Base-by-base conservation (phyloP, 148 eudicot species). In the Euryodendron excelsum region DNA sequence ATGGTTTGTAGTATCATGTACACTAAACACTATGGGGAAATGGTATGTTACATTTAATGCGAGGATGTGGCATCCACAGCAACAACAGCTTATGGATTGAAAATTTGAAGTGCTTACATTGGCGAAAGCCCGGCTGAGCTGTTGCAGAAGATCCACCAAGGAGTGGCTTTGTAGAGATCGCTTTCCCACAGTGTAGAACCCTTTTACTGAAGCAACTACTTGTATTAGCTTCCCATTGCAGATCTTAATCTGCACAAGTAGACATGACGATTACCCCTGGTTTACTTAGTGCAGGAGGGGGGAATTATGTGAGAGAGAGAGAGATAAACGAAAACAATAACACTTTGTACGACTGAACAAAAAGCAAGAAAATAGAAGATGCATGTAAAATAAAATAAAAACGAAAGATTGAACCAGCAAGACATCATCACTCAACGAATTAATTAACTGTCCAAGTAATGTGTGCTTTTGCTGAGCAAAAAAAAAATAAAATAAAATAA, bases 81-180 rank as follows among this genome's bases (percentile, higher is more conserved):
- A 15, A 55, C n/a, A 33, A 45, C 36, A 31, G 33, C 25, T 28
- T 45, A 31, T 47, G 55, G 15, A 34, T 21, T 62, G 60, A 56
- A 63, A 41, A n/a, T n/a, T n/a, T n/a, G n/a, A 37, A 41, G 30
- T 61, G 84, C 91, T 84, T 79, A 93, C 99, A 84, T 92, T 93
- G 72, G 93, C 88, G 48, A 96, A 96, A 72, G 98, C 99, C 87
- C 93, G 99, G 90, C 99, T 96, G 77, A 88, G 94, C 84, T 90
- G 99, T 82, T 96, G 99, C 83, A 96, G 91, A 80, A 96, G 98
- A 87, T 96, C 99, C 69, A 96, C 91, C 25, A 96, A 82, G 74
- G 97, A 93, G 86, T 90, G 95, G 85, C 91, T 88, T 75, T 85
- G 91, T 68, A 96, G 76, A 62, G 76, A 85, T 72, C 87, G 95